Conservation (phyloP, 1,139 yeast genomes). For the Taphrina pruni region DNA sequence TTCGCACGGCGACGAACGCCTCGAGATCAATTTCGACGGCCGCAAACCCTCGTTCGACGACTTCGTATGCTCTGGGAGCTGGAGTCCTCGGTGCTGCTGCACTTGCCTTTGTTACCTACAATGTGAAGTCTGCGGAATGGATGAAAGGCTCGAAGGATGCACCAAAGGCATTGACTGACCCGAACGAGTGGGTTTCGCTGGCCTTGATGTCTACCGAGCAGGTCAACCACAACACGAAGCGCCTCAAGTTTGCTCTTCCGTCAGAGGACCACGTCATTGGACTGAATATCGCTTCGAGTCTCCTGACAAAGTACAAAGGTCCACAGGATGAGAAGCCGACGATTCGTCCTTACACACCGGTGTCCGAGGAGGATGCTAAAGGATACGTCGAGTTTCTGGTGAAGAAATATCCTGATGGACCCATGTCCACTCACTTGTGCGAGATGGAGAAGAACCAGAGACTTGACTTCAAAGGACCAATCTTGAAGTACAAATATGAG, state of each 20-base stretch:
- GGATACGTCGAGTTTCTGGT: slow-evolving; percentile 82
- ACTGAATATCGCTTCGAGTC: slow-evolving; percentile 75
- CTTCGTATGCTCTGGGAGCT: slow-evolving; percentile 27
- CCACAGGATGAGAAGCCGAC: slow-evolving; percentile 86
- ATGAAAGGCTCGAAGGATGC: slow-evolving; percentile 30
- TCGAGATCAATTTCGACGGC: slow-evolving; percentile 12
- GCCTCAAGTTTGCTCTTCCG: slow-evolving; percentile 74
- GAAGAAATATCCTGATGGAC: slow-evolving; percentile 83
- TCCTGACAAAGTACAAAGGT: slow-evolving; percentile 74
- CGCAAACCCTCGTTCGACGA: slow-evolving; percentile 1
- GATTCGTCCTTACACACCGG: slow-evolving; percentile 96
- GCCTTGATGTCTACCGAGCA: slow-evolving; percentile 65
- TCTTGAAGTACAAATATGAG: slow-evolving; percentile 88
- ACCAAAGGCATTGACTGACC: slow-evolving; percentile 41
- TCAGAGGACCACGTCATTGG: slow-evolving; percentile 74
- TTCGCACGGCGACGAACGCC: background rate
- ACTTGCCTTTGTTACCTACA: slow-evolving; percentile 26
- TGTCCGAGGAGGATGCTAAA: slow-evolving; percentile 68
- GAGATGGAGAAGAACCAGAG: slow-evolving; percentile 78
- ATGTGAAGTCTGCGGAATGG: slow-evolving; percentile 36
- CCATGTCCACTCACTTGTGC: slow-evolving; percentile 78
- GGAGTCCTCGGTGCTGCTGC: slow-evolving; percentile 32
- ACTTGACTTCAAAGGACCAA: slow-evolving; percentile 91
- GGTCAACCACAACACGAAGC: slow-evolving; percentile 61
- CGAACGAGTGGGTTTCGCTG: slow-evolving; percentile 73